phyloP scores from a whole-genome alignment of 306 rosid genomes.

The Abrus precatorius region DNA sequence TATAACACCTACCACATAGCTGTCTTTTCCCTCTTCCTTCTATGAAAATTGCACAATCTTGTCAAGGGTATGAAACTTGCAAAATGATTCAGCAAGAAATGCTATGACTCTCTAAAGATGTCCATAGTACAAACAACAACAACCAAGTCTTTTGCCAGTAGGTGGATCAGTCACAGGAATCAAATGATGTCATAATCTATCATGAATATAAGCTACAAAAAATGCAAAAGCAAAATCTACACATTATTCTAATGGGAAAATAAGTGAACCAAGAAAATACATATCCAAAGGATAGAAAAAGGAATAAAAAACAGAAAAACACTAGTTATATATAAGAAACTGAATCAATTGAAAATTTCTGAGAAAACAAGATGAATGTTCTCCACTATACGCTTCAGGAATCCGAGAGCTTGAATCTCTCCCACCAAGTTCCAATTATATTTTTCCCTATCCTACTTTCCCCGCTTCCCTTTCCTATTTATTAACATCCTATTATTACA shows the following conservation, averaged over 20 bases:
- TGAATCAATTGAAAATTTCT: no score
- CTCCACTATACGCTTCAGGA: no score
- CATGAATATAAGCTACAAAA: background rate
- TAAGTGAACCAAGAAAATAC: background rate
- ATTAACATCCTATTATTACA: no score
- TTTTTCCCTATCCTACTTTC: no score
- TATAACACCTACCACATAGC: no score
- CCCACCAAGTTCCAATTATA: no score
- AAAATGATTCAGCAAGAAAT: background rate
- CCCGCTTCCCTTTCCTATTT: no score
- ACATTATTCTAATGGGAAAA: background rate
- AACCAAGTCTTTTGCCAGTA: no score
- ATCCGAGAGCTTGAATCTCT: no score
- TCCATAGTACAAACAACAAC: background rate
- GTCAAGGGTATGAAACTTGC: no score
- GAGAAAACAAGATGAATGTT: no score
- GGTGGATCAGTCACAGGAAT: background rate
- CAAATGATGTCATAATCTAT: background rate
- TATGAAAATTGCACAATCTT: background rate
- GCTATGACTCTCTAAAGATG: background rate
- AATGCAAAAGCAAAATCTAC: background rate
- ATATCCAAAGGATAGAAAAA: background rate
- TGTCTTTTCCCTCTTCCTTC: constrained; percentile 10
- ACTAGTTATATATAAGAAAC: no score
- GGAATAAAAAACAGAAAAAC: background rate